Base-by-base conservation (phyloP, 306 rosid species). In the Rosa multiflora region DNA sequence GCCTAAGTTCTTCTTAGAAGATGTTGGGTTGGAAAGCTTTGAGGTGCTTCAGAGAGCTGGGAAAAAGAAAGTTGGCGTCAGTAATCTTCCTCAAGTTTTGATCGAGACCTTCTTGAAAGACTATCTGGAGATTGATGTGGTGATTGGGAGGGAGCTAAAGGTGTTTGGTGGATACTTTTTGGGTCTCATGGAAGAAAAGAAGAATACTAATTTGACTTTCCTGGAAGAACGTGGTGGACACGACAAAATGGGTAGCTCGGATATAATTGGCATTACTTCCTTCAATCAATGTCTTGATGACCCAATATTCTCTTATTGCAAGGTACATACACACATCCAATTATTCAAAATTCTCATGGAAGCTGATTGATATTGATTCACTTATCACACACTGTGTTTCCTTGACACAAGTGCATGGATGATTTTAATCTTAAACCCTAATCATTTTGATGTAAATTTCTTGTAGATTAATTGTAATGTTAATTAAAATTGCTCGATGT, bases 101-200 rank as follows among this genome's bases (percentile, higher is more conserved):
- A 88, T 92, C 20, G 97, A 92, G 77, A 79, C 91, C 72, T 90
- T 92, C 82, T 78, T 92, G 72, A 91, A 79, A 78, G 99, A 94
- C 63, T 94, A 94, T 78, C 64, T 94, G 85, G 90, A 88, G 72
- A 77, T 89, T 74, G 97, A 94, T 78, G 72, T 74, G 21, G 91
- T 94, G 12, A 82, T 79, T 21, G 97, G 92, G 3, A 91, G 88
- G 66, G 89, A 89, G 48, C 66, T 94, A 0, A 94, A 91, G 86
- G 85, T 85, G 70, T 87, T 85, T 49, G 32, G 81, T 79, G 99
- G 99, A 0, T 91, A 91, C 82, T 91, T 83, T 74, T 67, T 86
- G 43, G 99, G 99, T 26, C 62, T 94, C 40, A 86, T 92, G 91
- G 93, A 89, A 15, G 88, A 87, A 39, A 73, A 83, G 20, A 68